Conservation (phyloP, 2,329 filamentous ascomycete species). For the Ilyonectria mors-panacis region DNA sequence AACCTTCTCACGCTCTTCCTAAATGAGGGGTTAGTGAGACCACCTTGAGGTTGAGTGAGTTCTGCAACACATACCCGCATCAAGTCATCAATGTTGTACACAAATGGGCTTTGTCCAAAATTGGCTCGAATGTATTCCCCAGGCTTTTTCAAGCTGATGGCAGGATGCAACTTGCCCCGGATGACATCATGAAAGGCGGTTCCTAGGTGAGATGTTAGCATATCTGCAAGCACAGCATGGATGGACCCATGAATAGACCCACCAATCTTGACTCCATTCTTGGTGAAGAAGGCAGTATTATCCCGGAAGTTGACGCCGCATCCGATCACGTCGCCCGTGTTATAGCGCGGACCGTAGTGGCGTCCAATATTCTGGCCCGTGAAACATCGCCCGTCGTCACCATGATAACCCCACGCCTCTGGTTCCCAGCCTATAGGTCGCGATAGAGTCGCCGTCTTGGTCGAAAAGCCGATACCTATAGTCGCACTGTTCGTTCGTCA, state of each 20-base stretch:
- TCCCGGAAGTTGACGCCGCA: constrained; percentile 77
- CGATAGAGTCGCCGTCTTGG: constrained; percentile 66
- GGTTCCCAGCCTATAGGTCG: constrained; percentile 77
- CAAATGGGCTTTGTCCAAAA: constrained; percentile 82
- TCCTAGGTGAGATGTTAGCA: constrained; percentile 63
- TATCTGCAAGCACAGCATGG: background rate
- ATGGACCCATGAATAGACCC: constrained; percentile 40
- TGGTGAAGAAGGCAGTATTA: constrained; percentile 78
- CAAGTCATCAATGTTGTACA: constrained; percentile 91
- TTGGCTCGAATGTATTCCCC: constrained; percentile 75
- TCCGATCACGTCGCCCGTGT: constrained; percentile 71
- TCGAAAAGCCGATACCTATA: constrained; percentile 75
- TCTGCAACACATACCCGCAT: constrained; percentile 73
- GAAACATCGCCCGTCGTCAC: constrained; percentile 76
- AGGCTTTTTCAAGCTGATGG: constrained; percentile 75
- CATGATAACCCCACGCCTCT: constrained; percentile 79
- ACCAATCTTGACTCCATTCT: constrained; percentile 73
- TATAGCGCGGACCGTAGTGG: constrained; percentile 70
- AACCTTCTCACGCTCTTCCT: constrained; percentile 74
- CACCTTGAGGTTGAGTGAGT: background rate
- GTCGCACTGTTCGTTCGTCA: constrained; percentile 62
- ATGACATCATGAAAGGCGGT: constrained; percentile 78
- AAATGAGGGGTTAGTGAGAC: constrained; percentile 35
- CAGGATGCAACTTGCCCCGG: constrained; percentile 75
- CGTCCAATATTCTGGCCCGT: constrained; percentile 70